Conservation (phyloP, 176 grass and related monocot genomes). For the Ensete ventricosum region DNA sequence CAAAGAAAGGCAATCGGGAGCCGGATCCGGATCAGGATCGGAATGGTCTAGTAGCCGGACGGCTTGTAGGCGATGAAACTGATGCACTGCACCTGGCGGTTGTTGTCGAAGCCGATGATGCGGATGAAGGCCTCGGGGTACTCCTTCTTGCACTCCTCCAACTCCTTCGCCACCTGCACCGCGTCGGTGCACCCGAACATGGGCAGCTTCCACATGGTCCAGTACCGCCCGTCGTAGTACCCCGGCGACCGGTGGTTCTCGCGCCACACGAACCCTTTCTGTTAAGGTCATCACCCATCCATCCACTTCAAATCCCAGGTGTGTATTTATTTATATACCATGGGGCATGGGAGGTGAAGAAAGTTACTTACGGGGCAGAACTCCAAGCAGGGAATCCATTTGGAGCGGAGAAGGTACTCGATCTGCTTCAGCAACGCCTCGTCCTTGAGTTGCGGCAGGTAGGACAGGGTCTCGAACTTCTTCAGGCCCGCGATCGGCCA, state of each 20-base stretch:
- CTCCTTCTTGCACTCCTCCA: constrained; percentile 1
- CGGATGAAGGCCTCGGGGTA: neutral
- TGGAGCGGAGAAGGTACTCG: constrained; percentile 5
- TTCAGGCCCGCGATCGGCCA: neutral
- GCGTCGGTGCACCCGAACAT: constrained; percentile 12
- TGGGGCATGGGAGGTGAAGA: neutral
- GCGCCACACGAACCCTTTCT: constrained; percentile 1
- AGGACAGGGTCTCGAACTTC: constrained; percentile 12
- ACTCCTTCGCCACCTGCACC: neutral
- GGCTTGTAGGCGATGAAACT: constrained; percentile 14
- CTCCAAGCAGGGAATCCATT: constrained; percentile 10
- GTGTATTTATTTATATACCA: neutral
- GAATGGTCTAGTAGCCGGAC: neutral
- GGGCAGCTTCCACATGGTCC: constrained; percentile 13
- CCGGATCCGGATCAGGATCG: neutral
- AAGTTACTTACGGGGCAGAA: neutral
- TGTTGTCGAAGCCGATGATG: constrained; percentile 10
- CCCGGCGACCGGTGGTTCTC: neutral
- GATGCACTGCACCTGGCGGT: constrained; percentile 9
- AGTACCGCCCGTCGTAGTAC: constrained; percentile 6
- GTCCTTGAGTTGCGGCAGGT: neutral
- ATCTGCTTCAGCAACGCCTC: constrained; percentile 5
- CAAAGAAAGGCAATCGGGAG: too few relatives aligned
- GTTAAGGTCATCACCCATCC: neutral
- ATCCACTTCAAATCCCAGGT: neutral